A percentile compares a stretch with the other conserved stretches of the same genome.
These are phyloP conservation scores for Pisolithus sp. DNA, from an alignment of 768 basidiomycete genomes.

Conservation along the genomic window DNA sequence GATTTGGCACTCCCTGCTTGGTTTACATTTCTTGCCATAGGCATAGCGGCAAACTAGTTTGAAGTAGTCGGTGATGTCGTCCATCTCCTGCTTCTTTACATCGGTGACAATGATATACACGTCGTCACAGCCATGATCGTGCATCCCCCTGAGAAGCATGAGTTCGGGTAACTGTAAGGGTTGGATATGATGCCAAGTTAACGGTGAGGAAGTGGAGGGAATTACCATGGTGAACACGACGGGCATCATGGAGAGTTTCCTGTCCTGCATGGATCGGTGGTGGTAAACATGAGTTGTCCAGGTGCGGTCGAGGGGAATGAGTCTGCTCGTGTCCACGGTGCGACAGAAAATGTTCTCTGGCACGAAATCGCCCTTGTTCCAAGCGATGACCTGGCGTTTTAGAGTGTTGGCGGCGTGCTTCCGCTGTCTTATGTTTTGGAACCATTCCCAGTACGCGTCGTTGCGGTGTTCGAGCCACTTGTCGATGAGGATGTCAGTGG, in stretches of 20 bases:
- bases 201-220: not conserved
- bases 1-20: conserved; percentile 59
- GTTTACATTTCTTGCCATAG: conserved; percentile 55
- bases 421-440: conserved; percentile 60
- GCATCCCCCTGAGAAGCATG: conserved; percentile 76
- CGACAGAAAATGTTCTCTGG: conserved; percentile 78
- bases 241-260: conserved; percentile 70
- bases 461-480: conserved; percentile 78
- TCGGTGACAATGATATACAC: conserved; percentile 76
- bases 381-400: conserved; percentile 43
- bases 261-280: conserved; percentile 68
- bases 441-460: conserved; percentile 75
- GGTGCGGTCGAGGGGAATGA: conserved; percentile 75
- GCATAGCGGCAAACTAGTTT: conserved; percentile 64
- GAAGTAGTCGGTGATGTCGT: conserved; percentile 73
- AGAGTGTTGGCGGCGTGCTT: conserved; percentile 48
- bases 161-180: conserved; percentile 60
- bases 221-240: conserved; percentile 76
- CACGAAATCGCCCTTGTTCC: conserved; percentile 66
- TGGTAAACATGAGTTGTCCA: conserved; percentile 81
- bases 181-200: no score
- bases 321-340: conserved; percentile 69
- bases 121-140: conserved; percentile 73
- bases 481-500: conserved; percentile 74
- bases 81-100: conserved; percentile 74